Conservation (phyloP, 257 asterid species). For the Avicennia marina region DNA sequence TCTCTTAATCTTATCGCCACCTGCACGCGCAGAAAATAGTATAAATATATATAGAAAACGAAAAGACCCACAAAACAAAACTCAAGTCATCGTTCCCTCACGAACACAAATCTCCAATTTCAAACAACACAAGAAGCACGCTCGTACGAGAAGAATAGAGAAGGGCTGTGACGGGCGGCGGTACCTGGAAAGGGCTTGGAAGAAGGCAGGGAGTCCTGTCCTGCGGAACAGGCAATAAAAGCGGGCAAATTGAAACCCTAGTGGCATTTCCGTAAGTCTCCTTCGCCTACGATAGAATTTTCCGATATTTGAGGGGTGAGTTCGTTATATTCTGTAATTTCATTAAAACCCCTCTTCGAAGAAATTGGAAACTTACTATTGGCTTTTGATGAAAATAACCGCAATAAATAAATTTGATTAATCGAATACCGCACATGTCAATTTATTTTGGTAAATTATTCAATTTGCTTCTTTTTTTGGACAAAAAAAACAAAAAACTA, state of each 20-base stretch:
- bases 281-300: too few species aligned
- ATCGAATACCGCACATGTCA: too few species aligned
- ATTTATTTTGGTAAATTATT: too few species aligned
- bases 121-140: background rate
- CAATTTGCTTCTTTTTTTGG: too few species aligned
- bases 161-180: background rate
- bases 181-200: background rate
- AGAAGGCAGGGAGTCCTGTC: background rate
- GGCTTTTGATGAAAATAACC: too few species aligned
- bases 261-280: constrained; percentile 4
- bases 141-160: background rate
- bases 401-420: too few species aligned
- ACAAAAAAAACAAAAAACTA: too few species aligned
- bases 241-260: constrained; percentile 19
- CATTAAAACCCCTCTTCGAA: too few species aligned
- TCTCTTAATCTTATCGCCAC: constrained; percentile 10
- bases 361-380: too few species aligned
- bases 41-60: background rate
- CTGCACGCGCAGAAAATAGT: constrained; percentile 24
- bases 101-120: background rate
- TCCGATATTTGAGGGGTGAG: too few species aligned
- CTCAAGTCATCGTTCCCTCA: background rate
- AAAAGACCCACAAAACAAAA: background rate
- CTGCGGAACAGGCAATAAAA: background rate
- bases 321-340: too few species aligned